These are phyloP conservation scores for Thuja plicata DNA, from an alignment of 83 land plant species.

Conservation along the genomic window DNA sequence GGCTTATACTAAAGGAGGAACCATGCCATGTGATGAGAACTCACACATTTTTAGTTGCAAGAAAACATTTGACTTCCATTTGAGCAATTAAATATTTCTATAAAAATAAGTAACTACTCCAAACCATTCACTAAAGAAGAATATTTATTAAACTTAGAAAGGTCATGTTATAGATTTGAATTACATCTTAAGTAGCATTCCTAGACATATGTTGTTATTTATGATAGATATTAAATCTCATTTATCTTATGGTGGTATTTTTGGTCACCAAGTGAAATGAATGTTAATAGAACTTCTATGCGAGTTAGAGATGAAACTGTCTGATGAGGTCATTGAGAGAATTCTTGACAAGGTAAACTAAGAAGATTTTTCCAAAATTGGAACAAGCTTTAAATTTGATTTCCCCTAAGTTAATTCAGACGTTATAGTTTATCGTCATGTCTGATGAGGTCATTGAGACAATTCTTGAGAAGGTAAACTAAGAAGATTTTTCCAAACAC, in stretches of 20 bases:
- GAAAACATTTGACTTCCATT: too few species aligned
- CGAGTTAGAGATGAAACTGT: conserved; percentile 94
- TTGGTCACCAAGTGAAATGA: conserved; percentile 77
- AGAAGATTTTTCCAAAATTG: not conserved
- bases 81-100: too few species aligned
- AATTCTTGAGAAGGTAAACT: conserved; percentile 84
- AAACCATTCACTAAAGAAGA: too few species aligned
- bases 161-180: not conserved
- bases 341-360: conserved; percentile 84
- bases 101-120: too few species aligned
- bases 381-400: not conserved
- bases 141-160: not conserved
- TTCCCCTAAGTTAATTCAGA: not conserved
- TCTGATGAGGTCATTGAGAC: conserved; percentile 89
- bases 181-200: not conserved
- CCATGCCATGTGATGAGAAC: too few species aligned
- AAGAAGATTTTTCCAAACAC: not conserved
- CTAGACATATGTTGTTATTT: not conserved
- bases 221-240: not conserved
- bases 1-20: too few species aligned
- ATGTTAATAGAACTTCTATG: conserved; percentile 89
- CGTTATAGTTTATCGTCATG: not conserved
- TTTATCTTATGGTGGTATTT: not conserved
- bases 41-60: too few species aligned
- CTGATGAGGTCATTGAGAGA: conserved; percentile 88